phyloP scores from a whole-genome alignment of 306 rosid species.

The Lathyrus sativus region DNA sequence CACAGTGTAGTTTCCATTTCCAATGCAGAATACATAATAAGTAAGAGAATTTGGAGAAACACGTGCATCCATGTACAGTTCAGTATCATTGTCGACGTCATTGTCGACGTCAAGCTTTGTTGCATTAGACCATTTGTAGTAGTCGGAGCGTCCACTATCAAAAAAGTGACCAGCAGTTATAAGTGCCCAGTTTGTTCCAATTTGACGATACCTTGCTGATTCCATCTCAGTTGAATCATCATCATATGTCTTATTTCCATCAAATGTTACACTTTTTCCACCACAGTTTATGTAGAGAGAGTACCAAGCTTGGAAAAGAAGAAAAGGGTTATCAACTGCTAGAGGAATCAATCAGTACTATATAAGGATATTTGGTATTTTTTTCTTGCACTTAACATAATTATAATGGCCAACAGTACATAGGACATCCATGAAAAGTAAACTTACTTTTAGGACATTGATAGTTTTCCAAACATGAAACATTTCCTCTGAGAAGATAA shows the following conservation, averaged over 20 bases:
- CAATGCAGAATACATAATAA: conserved; percentile 56
- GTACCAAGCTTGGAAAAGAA: conserved; percentile 34
- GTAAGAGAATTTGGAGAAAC: conserved; percentile 65
- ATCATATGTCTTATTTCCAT: conserved; percentile 34
- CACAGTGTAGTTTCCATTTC: conserved; percentile 57
- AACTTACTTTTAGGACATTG: conserved; percentile 49
- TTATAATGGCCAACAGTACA: conserved; percentile 7
- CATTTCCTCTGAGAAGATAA: conserved; percentile 38
- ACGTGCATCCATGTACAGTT: conserved; percentile 58
- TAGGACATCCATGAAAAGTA: conserved; percentile 15
- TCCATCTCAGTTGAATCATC: conserved; percentile 16
- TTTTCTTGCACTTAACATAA: neutral
- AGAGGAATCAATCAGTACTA: too few relatives aligned
- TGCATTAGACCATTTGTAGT: conserved; percentile 31
- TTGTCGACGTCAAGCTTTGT: conserved; percentile 36
- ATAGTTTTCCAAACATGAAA: conserved; percentile 45
- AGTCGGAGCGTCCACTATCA: conserved; percentile 35
- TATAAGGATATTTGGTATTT: neutral
- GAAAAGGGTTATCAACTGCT: neutral
- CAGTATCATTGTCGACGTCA: conserved; percentile 11
- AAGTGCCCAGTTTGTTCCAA: conserved; percentile 51
- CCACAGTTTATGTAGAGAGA: conserved; percentile 48
- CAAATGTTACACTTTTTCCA: conserved; percentile 9
- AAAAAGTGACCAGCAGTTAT: conserved; percentile 57
- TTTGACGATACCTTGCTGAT: conserved; percentile 23